Conservation (phyloP, 306 rosid genomes). For the Acacia confusa region DNA sequence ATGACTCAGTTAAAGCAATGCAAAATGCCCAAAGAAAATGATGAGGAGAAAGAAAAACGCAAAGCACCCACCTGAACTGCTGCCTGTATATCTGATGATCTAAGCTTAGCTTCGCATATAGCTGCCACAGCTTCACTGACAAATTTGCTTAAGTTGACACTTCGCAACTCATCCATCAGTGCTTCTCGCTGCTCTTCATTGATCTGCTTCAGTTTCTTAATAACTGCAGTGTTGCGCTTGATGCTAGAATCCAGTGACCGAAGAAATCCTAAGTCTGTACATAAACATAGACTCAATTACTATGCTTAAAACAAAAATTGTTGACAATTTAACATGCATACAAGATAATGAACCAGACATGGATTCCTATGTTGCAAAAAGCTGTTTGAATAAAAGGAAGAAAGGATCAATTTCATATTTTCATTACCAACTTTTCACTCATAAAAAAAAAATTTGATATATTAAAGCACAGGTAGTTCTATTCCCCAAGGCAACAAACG, state of each 20-base stretch:
- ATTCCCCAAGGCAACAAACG: not conserved
- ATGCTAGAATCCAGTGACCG: constrained; percentile 96
- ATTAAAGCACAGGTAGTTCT: not conserved
- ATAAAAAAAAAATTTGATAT: not conserved
- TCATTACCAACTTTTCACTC: not conserved
- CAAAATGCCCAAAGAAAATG: not conserved
- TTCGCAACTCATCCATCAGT: constrained; percentile 79
- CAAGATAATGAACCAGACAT: constrained; percentile 15
- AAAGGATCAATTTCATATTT: not conserved
- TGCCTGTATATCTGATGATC: constrained; percentile 90
- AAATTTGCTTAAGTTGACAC: constrained; percentile 96
- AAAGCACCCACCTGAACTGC: constrained; percentile 78
- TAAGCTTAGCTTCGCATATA: constrained; percentile 92
- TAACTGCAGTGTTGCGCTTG: constrained; percentile 93
- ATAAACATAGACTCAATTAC: constrained; percentile 24
- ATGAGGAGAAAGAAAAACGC: constrained; percentile 9
- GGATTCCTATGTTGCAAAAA: not conserved
- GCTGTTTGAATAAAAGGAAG: not conserved
- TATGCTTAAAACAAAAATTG: constrained; percentile 23
- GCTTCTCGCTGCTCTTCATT: constrained; percentile 95
- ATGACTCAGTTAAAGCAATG: not conserved
- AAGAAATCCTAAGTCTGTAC: constrained; percentile 78
- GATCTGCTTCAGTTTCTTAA: constrained; percentile 93
- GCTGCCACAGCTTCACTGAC: constrained; percentile 97
- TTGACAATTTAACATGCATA: not conserved